Percentiles rank a stretch among this genome's conserved stretches.
phyloP scores from a whole-genome alignment of 2,329 filamentous ascomycete genomes.

The Anthostomella pinea region DNA sequence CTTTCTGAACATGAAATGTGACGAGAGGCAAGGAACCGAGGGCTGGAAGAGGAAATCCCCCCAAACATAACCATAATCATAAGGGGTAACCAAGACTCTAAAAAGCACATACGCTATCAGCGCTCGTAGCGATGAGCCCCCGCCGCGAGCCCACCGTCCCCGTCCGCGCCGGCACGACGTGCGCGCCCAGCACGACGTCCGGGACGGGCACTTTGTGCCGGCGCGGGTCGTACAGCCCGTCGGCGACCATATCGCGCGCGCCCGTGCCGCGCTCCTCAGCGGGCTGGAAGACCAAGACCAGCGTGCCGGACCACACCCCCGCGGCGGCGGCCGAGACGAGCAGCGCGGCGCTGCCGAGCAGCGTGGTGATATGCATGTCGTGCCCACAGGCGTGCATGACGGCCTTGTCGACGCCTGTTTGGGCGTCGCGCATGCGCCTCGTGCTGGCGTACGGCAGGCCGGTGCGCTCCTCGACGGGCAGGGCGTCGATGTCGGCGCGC shows the following conservation, averaged over 20 bases:
- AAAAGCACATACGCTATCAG: no score
- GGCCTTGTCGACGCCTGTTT: conserved; percentile 46
- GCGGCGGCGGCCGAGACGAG: conserved; percentile 40
- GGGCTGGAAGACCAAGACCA: conserved; percentile 65
- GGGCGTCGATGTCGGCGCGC: conserved; percentile 48
- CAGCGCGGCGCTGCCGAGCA: conserved; percentile 54
- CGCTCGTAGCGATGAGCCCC: conserved; percentile 25
- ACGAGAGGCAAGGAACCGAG: no score
- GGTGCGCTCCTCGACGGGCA: conserved; percentile 46
- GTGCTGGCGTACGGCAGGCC: conserved; percentile 45
- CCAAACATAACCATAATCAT: no score
- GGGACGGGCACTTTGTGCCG: conserved; percentile 28
- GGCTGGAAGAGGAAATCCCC: no score
- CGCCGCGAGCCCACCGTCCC: conserved; percentile 29
- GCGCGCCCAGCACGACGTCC: conserved; percentile 36
- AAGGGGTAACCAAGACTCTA: no score
- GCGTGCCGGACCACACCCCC: conserved; percentile 63
- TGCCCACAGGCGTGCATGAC: conserved; percentile 71
- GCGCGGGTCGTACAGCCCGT: conserved; percentile 30
- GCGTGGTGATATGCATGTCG: conserved; percentile 59
- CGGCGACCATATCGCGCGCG: conserved; percentile 44
- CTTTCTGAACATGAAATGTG: no score
- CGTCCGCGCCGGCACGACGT: conserved; percentile 30
- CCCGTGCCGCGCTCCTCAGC: conserved; percentile 63
- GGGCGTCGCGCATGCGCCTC: conserved; percentile 35